Evolutionary conservation across 352 stramenopile genomes (phyloP).

Genomic region (Pilasporangium apinafurcum): DNA sequence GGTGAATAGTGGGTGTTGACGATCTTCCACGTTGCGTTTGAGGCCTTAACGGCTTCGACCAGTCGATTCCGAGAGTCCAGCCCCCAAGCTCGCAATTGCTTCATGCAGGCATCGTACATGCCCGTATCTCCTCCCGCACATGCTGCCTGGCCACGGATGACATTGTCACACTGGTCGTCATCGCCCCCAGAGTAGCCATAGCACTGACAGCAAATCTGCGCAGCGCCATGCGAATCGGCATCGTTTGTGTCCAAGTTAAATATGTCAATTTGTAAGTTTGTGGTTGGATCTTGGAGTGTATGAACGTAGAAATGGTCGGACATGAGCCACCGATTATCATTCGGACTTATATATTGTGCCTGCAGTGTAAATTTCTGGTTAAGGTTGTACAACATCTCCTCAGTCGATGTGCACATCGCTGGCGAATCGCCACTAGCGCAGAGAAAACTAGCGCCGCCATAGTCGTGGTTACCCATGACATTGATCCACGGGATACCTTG

Average conservation of each 20-base stretch:
- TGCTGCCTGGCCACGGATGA: constrained; percentile 34
- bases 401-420: constrained; percentile 37
- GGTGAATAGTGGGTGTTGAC: constrained; percentile 82
- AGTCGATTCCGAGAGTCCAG: constrained; percentile 49
- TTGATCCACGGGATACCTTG: constrained; percentile 63
- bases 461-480: constrained; percentile 40
- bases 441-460: constrained; percentile 52
- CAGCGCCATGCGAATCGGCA: constrained; percentile 44
- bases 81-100: constrained; percentile 49
- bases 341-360: constrained; percentile 70
- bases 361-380: constrained; percentile 74
- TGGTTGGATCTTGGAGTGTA: too few relatives aligned
- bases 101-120: constrained; percentile 74
- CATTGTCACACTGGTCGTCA: constrained; percentile 41
- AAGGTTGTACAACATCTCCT: constrained; percentile 41
- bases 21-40: constrained; percentile 77
- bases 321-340: constrained; percentile 78
- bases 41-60: constrained; percentile 41
- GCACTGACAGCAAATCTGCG: constrained; percentile 79
- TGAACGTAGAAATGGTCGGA: too few relatives aligned
- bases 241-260: too few relatives aligned
- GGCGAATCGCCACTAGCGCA: constrained; percentile 51
- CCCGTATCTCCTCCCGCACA: constrained; percentile 44
- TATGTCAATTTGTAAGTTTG: too few relatives aligned
- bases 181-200: constrained; percentile 64